phyloP scores from a whole-genome alignment of 352 stramenopile species.

The Phytopythium cucurbitacearum region DNA sequence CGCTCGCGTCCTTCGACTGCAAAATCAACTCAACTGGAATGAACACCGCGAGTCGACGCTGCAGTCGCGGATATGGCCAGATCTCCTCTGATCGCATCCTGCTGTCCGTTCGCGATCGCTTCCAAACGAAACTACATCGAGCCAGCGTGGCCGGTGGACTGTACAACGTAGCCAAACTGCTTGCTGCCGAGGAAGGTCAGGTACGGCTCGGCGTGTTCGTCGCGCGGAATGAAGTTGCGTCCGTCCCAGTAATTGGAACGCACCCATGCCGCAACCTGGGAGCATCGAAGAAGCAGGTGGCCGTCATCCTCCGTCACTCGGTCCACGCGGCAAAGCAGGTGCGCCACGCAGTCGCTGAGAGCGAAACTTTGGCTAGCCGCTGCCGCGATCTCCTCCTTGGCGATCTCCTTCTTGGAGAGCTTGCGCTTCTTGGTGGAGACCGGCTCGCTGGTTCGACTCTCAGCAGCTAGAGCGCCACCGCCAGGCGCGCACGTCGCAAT shows the following conservation, averaged over 20 bases:
- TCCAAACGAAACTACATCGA: not conserved
- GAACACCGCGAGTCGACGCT: too few relatives aligned
- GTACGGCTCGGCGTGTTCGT: slow-evolving; percentile 32
- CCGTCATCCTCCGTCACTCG: slow-evolving; percentile 57
- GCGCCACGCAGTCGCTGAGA: slow-evolving; percentile 50
- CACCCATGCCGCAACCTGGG: slow-evolving; percentile 55
- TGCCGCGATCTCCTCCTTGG: slow-evolving; percentile 20
- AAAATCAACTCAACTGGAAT: too few relatives aligned
- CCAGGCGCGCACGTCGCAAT: slow-evolving; percentile 48
- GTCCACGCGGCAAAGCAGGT: slow-evolving; percentile 69
- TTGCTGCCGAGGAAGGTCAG: slow-evolving; percentile 85
- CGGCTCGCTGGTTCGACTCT: slow-evolving; percentile 6
- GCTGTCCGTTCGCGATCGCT: not conserved
- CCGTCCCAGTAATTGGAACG: slow-evolving; percentile 74
- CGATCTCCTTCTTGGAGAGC: slow-evolving; percentile 60
- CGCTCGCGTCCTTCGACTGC: too few relatives aligned
- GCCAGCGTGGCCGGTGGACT: not conserved
- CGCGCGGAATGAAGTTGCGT: slow-evolving; percentile 63
- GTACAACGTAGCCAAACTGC: slow-evolving; percentile 62
- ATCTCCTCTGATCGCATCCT: not conserved
- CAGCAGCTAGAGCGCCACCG: slow-evolving; percentile 7
- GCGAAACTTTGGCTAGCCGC: slow-evolving; percentile 33
- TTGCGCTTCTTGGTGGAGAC: slow-evolving; percentile 36
- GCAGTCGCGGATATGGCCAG: too few relatives aligned
- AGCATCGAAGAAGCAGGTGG: slow-evolving; percentile 66